Base-by-base conservation (phyloP, 2,329 filamentous ascomycete genomes). In the Pseudogymnoascus sp. region DNA sequence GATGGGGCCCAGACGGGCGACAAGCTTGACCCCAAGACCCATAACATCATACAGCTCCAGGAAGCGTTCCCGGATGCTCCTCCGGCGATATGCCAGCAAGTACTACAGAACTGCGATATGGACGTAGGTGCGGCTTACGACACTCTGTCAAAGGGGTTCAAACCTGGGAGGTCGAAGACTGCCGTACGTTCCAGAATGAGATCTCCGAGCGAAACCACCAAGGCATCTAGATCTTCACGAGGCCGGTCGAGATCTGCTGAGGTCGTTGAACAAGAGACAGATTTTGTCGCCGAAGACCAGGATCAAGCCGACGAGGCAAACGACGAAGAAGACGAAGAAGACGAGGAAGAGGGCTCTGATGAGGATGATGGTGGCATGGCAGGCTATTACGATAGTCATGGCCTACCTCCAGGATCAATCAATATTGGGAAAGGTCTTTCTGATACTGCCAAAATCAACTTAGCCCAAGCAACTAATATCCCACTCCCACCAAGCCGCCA, bases 371-470 rank as follows among this genome's bases (percentile, higher is more conserved):
- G 68, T 60, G 44, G 68, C 15, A 59, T 75, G 13, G 57, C 74
- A 21, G 67, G 71, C 9, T 66, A 70, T 47, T 75, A 71, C 53
- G 70, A 72, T 60, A 67, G 72, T 23, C 67, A 72, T 64, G 71
- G 73, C 8, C 63, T 74, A 3, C 71, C 72, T 21, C 53, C 67
- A 42, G 73, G 72, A 26, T 73, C 72, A 4, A 74, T 73, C 13
- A 57, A 40, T 9, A 69, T 68, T 23, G 70, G 71, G 19, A 72
- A 66, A 65, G 71, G 68, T 17, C 63, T 73, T 26, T 68, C 67
- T 13, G 66, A 67, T 21, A 72, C 72, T 63, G 38, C 67, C 17
- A 65, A 65, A 60, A 66, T 23, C 57, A 69, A 65, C 1, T 40
- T 47, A 17, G 40, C 28, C 4, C 26, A 40, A 60, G 62, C 47